Evolutionary conservation across 2,329 filamentous ascomycete genomes (phyloP).

Genomic region (Shiraia sp.): DNA sequence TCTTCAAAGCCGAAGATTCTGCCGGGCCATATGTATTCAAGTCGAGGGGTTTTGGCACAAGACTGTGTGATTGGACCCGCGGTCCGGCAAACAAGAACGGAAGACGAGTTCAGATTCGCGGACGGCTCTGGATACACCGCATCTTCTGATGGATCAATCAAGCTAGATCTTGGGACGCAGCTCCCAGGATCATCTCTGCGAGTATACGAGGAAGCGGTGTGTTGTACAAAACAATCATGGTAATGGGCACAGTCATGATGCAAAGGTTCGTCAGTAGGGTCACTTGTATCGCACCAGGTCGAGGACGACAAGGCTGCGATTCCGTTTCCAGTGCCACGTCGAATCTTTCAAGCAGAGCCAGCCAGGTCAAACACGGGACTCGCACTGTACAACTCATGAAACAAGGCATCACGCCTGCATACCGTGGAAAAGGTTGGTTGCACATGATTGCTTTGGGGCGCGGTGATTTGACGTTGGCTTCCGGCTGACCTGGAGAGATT

Average conservation of each 20-base stretch:
- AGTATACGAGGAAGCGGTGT: too few species aligned
- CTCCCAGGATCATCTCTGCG: too few species aligned
- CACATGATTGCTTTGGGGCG: slow-evolving; percentile 42
- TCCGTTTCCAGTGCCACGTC: slow-evolving; percentile 23
- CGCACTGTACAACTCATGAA: slow-evolving; percentile 47
- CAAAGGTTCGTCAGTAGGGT: too few species aligned
- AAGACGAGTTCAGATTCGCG: slow-evolving; percentile 9
- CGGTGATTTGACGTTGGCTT: slow-evolving; percentile 36
- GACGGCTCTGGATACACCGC: neutral
- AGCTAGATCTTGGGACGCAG: too few species aligned
- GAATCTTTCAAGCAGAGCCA: slow-evolving; percentile 5
- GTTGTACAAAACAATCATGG: too few species aligned
- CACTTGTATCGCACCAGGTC: too few species aligned
- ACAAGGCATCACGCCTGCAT: slow-evolving; percentile 41
- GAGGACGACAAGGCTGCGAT: too few species aligned
- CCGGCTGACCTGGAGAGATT: slow-evolving; percentile 43
- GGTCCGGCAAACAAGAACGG: slow-evolving; percentile 26
- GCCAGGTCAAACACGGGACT: slow-evolving; percentile 21
- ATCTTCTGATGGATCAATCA: slow-evolving; percentile 1
- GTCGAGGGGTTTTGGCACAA: slow-evolving; percentile 26
- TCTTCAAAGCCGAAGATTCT: too few species aligned
- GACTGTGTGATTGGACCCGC: slow-evolving; percentile 25
- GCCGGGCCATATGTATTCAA: slow-evolving; percentile 31
- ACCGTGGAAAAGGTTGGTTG: slow-evolving; percentile 27
- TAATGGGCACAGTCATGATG: too few species aligned